These are phyloP conservation scores for Jasminum sambac DNA, from an alignment of 257 asterid genomes.

Conservation along the genomic window DNA sequence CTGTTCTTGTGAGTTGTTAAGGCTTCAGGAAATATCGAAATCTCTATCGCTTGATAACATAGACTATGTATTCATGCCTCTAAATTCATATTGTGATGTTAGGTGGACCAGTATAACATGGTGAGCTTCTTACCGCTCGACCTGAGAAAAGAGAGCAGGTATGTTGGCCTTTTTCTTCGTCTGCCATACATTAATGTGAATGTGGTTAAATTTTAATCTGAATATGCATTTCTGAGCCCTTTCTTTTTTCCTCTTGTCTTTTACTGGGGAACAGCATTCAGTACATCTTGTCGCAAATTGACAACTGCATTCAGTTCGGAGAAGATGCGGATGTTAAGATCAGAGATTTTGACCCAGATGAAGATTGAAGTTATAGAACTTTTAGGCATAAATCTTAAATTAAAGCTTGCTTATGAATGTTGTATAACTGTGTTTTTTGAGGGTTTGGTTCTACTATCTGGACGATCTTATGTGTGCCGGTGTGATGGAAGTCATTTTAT, in stretches of 20 bases:
- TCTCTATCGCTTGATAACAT: background rate
- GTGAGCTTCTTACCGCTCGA: constrained; percentile 89
- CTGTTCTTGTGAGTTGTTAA: background rate
- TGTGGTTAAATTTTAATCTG: background rate
- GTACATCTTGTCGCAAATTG: constrained; percentile 82
- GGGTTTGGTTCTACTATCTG: background rate
- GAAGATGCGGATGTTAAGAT: constrained; percentile 94
- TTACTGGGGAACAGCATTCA: constrained; percentile 57
- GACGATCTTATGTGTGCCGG: background rate
- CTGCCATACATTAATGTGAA: background rate
- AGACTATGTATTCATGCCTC: background rate
- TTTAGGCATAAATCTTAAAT: background rate
- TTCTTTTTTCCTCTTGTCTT: background rate
- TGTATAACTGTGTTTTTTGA: background rate
- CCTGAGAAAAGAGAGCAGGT: constrained; percentile 92
- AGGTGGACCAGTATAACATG: constrained; percentile 97
- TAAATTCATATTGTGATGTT: constrained; percentile 17
- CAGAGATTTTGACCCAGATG: constrained; percentile 74
- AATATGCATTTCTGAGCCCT: background rate
- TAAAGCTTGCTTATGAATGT: background rate
- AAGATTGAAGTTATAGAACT: constrained; percentile 31
- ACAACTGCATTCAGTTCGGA: constrained; percentile 77
- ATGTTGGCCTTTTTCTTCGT: constrained; percentile 10
- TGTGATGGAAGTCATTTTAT: background rate
- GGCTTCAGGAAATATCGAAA: background rate